Evolutionary conservation across 345 rosid genomes (phyloP), one percentile per base, ranked within the genome.

Genomic region (Brassica incana): DNA sequence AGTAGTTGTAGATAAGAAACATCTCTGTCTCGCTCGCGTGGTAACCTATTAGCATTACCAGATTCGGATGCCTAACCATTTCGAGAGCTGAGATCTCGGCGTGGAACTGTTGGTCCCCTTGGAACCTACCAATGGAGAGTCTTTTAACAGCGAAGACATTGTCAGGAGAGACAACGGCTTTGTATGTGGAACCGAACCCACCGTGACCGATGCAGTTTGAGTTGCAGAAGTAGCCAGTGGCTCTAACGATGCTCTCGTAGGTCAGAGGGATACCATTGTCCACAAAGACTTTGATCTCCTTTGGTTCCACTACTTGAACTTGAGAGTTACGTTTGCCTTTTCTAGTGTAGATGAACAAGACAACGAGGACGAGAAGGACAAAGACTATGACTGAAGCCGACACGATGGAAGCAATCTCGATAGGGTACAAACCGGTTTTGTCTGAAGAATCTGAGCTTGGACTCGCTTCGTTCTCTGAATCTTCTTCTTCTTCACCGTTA

Each of bases 61-160:
- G 90, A 76, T 89, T 88, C 10, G 84, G 88, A 75, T 89, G 93
- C 58, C 79, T 83, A 65, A 86, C 80, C 63, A 68, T 79, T 45
- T 85, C 91, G 12, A 89, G 90, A n/a, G 91, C 85, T 3, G 77
- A 88, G 63, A 89, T 85, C 81, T 89, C 93, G 0, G 91, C 93
- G 43, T 79, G 83, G 29, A 89, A 89, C 76, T 89, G 93, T 71
- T 85, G 88, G 40, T 85, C 80, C 0, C 93, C 91, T 75, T 87
- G 91, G 58, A 88, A 88, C 70, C 91, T 79, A 12, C 93, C 91
- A 11, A 87, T 83, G 11, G 91, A 72, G 62, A 89, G 90, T 75
- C 90, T 63, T 78, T 89, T 89, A 2, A 89, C 79, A 23, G 91
- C 93, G 76, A 78, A 85, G 0, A 85, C 65, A 8, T 76, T 68